Evolutionary conservation across 78 protist species (phyloP).

Genomic region (Diacronema lutheri): DNA sequence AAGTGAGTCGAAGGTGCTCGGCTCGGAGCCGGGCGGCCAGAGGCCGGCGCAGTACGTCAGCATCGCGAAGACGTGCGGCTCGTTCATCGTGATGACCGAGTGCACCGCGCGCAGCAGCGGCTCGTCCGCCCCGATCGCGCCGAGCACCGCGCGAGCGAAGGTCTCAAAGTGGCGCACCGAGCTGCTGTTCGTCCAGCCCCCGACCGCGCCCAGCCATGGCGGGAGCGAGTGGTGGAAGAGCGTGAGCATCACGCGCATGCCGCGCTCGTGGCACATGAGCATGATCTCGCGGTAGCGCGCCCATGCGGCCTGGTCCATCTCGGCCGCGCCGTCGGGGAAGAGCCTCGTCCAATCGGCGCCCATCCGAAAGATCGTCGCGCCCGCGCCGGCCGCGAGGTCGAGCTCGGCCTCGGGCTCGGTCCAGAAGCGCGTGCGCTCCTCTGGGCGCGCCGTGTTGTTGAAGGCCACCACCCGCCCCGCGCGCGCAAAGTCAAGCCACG

Average conservation of each 20-base stretch:
- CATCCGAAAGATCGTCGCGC: not conserved
- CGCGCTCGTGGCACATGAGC: not conserved
- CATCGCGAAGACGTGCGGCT: constrained; percentile 7
- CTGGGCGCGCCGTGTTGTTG: not conserved
- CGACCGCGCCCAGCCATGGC: not conserved
- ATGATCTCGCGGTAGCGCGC: not conserved
- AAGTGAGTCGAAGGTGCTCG: not conserved
- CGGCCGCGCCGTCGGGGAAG: not conserved
- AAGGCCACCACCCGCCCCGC: not conserved
- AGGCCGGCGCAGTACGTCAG: not conserved
- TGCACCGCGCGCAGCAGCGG: not conserved
- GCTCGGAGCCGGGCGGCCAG: not conserved
- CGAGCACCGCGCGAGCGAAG: not conserved
- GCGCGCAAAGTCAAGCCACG: not conserved
- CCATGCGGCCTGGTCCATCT: not conserved
- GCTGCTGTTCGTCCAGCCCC: not conserved
- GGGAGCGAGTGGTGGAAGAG: not conserved
- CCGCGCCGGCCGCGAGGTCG: not conserved
- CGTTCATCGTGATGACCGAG: not conserved
- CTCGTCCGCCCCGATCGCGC: not conserved
- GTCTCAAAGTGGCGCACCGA: not conserved
- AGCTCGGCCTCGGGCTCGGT: not conserved
- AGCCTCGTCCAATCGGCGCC: not conserved
- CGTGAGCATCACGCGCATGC: not conserved
- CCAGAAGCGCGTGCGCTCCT: not conserved